These are phyloP conservation scores for Trichomonascaceae sp. DNA, from an alignment of 1,139 yeast genomes.

Conservation along the genomic window DNA sequence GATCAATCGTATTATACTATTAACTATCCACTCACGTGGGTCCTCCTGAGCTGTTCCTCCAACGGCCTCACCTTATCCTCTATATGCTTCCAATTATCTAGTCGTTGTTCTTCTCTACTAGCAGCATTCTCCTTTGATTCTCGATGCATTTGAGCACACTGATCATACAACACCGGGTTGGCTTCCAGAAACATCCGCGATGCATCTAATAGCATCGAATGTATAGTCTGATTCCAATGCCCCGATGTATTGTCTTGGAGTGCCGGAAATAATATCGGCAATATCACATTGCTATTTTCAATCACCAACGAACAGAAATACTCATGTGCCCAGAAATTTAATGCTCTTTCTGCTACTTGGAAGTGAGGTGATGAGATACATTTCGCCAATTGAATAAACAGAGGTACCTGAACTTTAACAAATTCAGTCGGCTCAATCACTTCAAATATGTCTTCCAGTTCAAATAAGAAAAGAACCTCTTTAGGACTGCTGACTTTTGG, in stretches of 20 bases:
- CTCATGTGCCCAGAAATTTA: constrained; percentile 93
- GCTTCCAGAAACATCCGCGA: constrained; percentile 90
- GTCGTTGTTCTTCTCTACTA: constrained; percentile 51
- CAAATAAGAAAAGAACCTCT: constrained; percentile 92
- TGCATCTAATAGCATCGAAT: constrained; percentile 84
- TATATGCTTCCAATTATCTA: constrained; percentile 60
- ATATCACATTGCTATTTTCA: constrained; percentile 81
- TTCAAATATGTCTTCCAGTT: constrained; percentile 93
- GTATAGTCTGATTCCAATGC: constrained; percentile 91
- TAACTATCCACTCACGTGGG: constrained; percentile 3
- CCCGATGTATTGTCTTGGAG: constrained; percentile 64
- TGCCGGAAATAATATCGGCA: constrained; percentile 89
- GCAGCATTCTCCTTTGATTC: constrained; percentile 64
- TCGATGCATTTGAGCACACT: constrained; percentile 81
- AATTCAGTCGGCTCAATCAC: constrained; percentile 94
- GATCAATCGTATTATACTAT: background rate
- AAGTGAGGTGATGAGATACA: constrained; percentile 95
- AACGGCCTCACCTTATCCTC: constrained; percentile 8
- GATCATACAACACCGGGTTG: constrained; percentile 85
- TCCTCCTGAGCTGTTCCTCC: constrained; percentile 6
- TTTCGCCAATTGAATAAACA: constrained; percentile 88
- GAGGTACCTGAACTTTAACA: constrained; percentile 84
- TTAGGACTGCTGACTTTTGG: constrained; percentile 94
- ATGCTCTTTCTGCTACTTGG: constrained; percentile 93
- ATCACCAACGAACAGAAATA: constrained; percentile 85